Evolutionary conservation across 1,139 yeast genomes (phyloP), one percentile per base, ranked within the genome.

Genomic region (Debaryomyces sp.): DNA sequence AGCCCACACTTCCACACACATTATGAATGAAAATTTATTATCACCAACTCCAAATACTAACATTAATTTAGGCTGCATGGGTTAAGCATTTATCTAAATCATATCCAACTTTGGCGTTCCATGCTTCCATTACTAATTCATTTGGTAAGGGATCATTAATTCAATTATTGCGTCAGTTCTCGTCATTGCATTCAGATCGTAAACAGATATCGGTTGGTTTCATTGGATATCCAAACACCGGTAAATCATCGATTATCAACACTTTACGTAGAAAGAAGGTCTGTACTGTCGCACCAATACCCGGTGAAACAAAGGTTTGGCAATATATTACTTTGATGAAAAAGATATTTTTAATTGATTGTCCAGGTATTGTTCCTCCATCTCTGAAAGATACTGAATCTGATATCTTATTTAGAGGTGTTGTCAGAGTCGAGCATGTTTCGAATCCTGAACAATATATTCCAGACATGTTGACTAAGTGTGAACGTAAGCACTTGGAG

Each of bases 251-350:
- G 33, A 91, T 94, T 58, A 94, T 94, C 63, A 94, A 94, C 70
- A 92, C 98, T 1, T 76, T 94, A 57, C 84, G 97, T 66, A 85
- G 86, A 67, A 94, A 94, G 79, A 94, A 94, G 75, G 99, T 94
- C 41, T 95, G 99, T 73, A 86, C 82, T 43, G 98, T 94, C 44
- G 99, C 99, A 2, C 99, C 99, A 43, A 91, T 94, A 60, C 99
- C 99, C 27, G 99, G 99, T 66, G 99, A 94, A 67, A 94, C 99
- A 41, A 94, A 94, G 71, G 98, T 94, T 40, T 94, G 99, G 99
- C 99, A 94, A 75, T 94, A 94, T 73, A 91, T 94, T 62, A 92
- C 99, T 2, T 78, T 94, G 63, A 94, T 94, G 97, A 91, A 92
- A 77, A 82, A 92, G 59, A 94, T 94, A 47, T 94, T 91, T 70